Evolutionary conservation across 2,329 filamentous ascomycete genomes (phyloP), one percentile per base, ranked within the genome.

Genomic region (Ophiostoma sp.): DNA sequence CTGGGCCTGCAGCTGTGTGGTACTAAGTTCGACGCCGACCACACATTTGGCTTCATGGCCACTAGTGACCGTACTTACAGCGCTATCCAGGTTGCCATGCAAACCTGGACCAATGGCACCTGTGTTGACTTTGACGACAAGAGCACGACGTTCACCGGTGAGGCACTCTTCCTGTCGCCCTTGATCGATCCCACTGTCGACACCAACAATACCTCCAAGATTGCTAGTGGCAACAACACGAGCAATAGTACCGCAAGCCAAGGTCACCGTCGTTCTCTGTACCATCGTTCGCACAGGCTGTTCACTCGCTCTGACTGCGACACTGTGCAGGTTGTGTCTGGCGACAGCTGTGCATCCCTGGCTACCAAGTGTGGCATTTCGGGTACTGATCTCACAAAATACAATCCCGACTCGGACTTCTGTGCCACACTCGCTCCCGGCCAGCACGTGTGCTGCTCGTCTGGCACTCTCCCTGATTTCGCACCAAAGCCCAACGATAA

Each of bases 21-120:
- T 8, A 65, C 74, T 1, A 68, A 68, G 67, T 75, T 74, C 67
- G 74, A 75, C 66, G 73, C 72, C 60, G 70, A 73, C 5, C 78
- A 78, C 69, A 74, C 74, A 42, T 76, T 79, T 70, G 77, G 77
- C 18, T 68, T 78, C 45, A 72, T 76, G 36, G 75, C 75, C 7
- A 73, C 75, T 5, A 77, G 74, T 70, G 75, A 77, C 67, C 74
- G 67, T 8, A 76, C 73, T 1, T 79, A 78, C 65, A 45, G 69
- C 12, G 70, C 74, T 6, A 72, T 78, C 18, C 76, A 79, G 68
- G 45, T 73, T 41, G 74, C 75, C 14, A 67, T 77, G 64, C 72
- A 73, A 69, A 70, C 72, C 6, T 77, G 76, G 76, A 67, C 2
- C 72, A 64, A 1, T 77, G 76, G 70, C 16, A 41, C 38, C 16